A percentile compares a stretch with the other conserved stretches of the same genome.
These are phyloP conservation scores for Inga laurina DNA, from an alignment of 306 rosid species.

Conservation along the genomic window DNA sequence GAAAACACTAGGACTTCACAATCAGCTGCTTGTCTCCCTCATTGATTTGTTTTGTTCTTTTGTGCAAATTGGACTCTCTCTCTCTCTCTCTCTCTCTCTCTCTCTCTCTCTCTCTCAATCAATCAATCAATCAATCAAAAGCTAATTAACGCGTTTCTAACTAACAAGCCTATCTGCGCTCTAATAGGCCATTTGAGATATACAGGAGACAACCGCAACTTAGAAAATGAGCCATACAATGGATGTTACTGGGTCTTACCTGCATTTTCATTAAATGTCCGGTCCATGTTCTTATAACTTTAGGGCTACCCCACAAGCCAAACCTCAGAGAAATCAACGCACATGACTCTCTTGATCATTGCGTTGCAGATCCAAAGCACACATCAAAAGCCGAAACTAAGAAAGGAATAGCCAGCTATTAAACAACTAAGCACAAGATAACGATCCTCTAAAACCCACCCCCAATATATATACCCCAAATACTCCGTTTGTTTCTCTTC, in stretches of 20 bases:
- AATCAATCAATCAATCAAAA: conserved; percentile 6
- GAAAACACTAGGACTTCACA: neutral
- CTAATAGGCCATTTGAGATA: conserved; percentile 1
- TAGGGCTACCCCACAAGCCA: conserved; percentile 56
- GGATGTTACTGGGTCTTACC: conserved; percentile 26
- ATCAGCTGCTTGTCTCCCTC: neutral
- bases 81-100: neutral
- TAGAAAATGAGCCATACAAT: conserved; percentile 25
- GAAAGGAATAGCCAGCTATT: conserved; percentile 63
- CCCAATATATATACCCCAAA: conserved; percentile 44
- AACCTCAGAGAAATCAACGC: conserved; percentile 47
- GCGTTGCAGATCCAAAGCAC: conserved; percentile 44
- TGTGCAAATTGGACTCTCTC: conserved; percentile 29
- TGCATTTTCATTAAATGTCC: conserved; percentile 30
- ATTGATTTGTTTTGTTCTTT: neutral
- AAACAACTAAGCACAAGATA: conserved; percentile 74
- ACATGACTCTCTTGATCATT: conserved; percentile 46
- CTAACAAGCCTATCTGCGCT: conserved; percentile 13
- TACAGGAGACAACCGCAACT: conserved; percentile 33
- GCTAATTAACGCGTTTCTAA: conserved; percentile 17
- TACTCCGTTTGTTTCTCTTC: conserved; percentile 15
- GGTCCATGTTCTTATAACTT: conserved; percentile 34
- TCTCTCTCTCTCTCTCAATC: too few relatives aligned
- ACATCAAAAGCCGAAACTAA: conserved; percentile 30
- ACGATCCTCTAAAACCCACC: conserved; percentile 36